These are phyloP conservation scores for Leishmania braziliensis DNA, from an alignment of 208 protist species.

Conservation along the genomic window DNA sequence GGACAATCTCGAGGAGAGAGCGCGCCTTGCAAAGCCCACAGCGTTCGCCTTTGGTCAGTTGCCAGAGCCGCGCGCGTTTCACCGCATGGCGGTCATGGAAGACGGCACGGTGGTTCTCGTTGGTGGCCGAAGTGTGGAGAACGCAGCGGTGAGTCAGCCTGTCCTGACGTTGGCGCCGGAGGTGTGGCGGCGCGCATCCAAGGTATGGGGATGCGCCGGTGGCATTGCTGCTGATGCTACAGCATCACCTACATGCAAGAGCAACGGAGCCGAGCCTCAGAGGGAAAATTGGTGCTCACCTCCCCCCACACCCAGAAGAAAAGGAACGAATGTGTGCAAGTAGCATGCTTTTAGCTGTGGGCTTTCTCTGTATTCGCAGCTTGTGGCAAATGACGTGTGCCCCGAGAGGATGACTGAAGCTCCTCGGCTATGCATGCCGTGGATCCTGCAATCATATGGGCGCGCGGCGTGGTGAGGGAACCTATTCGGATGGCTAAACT, in stretches of 20 bases:
- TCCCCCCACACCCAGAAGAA: background rate
- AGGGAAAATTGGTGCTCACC: slow-evolving; percentile 14
- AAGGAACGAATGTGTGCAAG: background rate
- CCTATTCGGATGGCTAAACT: background rate
- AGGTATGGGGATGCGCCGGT: slow-evolving; percentile 9
- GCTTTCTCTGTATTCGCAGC: background rate
- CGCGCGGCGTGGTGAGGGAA: no score
- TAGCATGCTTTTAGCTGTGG: background rate
- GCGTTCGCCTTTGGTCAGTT: slow-evolving; percentile 44
- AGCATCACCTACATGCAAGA: background rate
- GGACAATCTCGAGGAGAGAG: slow-evolving; percentile 7
- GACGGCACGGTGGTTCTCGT: slow-evolving; percentile 70
- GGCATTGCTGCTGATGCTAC: background rate
- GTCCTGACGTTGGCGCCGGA: slow-evolving; percentile 31
- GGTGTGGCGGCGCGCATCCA: slow-evolving; percentile 12
- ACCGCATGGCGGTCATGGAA: slow-evolving; percentile 44
- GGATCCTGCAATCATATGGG: background rate
- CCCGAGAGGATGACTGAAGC: no score
- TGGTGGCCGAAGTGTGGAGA: slow-evolving; percentile 44
- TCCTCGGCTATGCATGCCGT: background rate
- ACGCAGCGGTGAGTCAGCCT: slow-evolving; percentile 20
- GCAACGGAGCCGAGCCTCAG: background rate
- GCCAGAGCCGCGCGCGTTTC: slow-evolving; percentile 64
- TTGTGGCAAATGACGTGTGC: no score
- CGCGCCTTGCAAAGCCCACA: slow-evolving; percentile 1